These are phyloP conservation scores for Biscogniauxia mediterranea DNA, from an alignment of 2,329 filamentous ascomycete species.

Conservation along the genomic window DNA sequence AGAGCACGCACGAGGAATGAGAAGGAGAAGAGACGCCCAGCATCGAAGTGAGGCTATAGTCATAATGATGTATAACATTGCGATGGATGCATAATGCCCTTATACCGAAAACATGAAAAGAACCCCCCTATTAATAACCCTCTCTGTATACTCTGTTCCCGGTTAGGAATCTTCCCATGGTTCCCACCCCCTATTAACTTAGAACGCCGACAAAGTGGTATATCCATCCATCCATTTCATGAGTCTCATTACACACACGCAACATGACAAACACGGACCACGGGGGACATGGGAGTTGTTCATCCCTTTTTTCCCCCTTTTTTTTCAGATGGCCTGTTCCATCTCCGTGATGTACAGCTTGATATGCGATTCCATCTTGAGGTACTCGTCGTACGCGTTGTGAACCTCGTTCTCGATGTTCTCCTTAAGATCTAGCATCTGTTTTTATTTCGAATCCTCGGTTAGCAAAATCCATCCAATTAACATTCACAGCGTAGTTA, in stretches of 20 bases:
- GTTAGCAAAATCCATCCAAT: neutral
- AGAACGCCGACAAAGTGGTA: slow-evolving; percentile 5
- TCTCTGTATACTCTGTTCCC: neutral
- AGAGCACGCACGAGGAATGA: neutral
- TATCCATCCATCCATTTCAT: slow-evolving; percentile 21
- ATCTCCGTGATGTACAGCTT: slow-evolving; percentile 98
- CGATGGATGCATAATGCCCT: neutral
- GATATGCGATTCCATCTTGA: slow-evolving; percentile 97
- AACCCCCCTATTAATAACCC: neutral
- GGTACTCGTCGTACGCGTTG: slow-evolving; percentile 86
- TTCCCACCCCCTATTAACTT: slow-evolving; percentile 2
- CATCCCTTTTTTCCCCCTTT: too few species aligned
- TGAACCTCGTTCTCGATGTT: slow-evolving; percentile 95
- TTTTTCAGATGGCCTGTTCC: slow-evolving; percentile 73
- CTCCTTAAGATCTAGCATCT: slow-evolving; percentile 98
- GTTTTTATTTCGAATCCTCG: neutral
- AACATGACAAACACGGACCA: slow-evolving; percentile 10
- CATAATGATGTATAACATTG: neutral
- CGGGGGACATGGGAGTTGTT: slow-evolving; percentile 2
- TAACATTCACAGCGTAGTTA: neutral
- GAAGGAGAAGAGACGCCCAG: neutral
- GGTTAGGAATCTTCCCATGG: neutral
- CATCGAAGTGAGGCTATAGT: neutral
- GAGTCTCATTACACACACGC: slow-evolving; percentile 27
- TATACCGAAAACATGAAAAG: neutral